Base-by-base conservation (phyloP, 305 asterid genomes). In the Galium porrigens region DNA sequence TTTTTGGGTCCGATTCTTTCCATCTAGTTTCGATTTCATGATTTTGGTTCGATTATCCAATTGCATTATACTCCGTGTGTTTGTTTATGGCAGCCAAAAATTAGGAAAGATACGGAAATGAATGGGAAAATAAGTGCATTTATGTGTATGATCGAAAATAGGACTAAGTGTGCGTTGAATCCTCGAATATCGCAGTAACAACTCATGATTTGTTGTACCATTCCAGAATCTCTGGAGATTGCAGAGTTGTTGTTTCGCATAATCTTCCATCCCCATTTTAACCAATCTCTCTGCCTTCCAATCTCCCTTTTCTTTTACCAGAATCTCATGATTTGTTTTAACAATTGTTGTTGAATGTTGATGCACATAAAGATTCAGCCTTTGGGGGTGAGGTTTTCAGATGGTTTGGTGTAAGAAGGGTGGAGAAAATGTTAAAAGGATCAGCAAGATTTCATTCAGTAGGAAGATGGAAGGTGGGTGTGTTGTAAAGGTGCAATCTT, bases 381-480 rank as follows among this genome's bases (percentile, higher is more conserved):
- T 6, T 1, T 33, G 46, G 46, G 53, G 27, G 17, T 57, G 33
- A 30, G 41, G 34, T 57, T 58, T 8, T 58, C 46, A 33, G 63
- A 60, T 18, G 64, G 30, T 60, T 51, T 36, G 63, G 25, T 32
- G 48, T 17, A 36, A 60, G 25, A 60, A 17, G 9, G 46, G 29
- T 34, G 11, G 63, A 33, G 29, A 17, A 60, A 37, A 36, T 60
- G 64, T 36, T 34, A 18, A 18, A 36, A 18, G 64, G 46, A 34
- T 34, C 46, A 34, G n/a, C 15, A 14, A 60, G n/a, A n/a, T 34
- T 33, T 4, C 11, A 1, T 18, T 66, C 58, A 12, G 44, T 62
- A 46, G 62, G 69, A 62, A 74, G 66, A 81, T 78, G 82, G 80
- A 66, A 68, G 54, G 70, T 55, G 58, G 77, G 53, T 6, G 49